Evolutionary conservation across 2,329 filamentous ascomycete species (phyloP), one percentile per base, ranked within the genome.

Genomic region (Colletotrichum lentis): DNA sequence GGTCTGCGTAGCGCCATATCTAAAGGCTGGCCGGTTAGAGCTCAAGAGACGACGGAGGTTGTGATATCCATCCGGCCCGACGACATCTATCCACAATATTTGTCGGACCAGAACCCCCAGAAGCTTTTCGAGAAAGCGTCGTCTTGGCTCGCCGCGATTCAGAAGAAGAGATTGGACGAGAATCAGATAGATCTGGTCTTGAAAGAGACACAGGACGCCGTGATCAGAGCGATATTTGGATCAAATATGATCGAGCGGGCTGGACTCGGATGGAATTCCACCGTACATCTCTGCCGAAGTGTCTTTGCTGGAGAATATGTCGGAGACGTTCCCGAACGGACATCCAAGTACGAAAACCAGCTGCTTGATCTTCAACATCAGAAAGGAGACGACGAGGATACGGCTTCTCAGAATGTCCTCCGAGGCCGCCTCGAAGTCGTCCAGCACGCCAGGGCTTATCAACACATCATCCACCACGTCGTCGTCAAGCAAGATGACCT

Each of bases 241-340:
- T 54, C 52, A 5, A 54, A 54, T 31, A 54, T 22, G 52, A 54
- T 54, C 16, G 52, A 54, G 4, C 52, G 31, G 39, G 52, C 52
- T 3, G 52, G 52, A 16, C 31, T 54, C 2, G 52, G 52, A 6
- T 54, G 52, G 52, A 12, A 54, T 0, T 39, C 39, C 8, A 54
- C 52, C 3, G 1, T 54, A 5, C 31, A 54, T 3, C 31, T 54
- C 11, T 54, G 52, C n/a, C 27, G 4, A 14, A 39, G 16, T n/a
- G 22, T 54, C 8, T 22, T 54, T 14, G 11, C 52, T 22, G 52
- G 52, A 14, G 52, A 54, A 39, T 18, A 39, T 20, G 50, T 39
- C 3, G 10, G 2, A 1, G 31, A 37, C 14, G 8, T 54, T 39
- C 31, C n/a, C 4, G 31, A 54, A n/a, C 27, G 18, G 4, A 39